A percentile compares a stretch with the other conserved stretches of the same genome.
Evolutionary conservation across 163 green algal species (phyloP).

Genomic region (Chlamydomonas reinhardtii): DNA sequence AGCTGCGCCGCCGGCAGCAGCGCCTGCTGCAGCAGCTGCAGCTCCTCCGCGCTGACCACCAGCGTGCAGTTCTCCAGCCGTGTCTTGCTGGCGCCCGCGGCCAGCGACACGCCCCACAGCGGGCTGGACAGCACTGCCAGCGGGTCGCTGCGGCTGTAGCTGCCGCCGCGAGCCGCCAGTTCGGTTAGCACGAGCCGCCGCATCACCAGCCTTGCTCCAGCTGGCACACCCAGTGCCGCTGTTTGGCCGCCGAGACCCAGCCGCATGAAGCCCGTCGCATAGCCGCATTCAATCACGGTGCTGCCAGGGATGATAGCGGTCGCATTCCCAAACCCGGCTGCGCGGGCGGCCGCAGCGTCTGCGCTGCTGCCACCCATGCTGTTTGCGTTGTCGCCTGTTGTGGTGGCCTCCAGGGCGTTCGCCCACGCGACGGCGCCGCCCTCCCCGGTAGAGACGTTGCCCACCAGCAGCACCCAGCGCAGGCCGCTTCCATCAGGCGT

Average conservation of each 20-base stretch:
- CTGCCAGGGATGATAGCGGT: neutral
- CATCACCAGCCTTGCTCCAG: neutral
- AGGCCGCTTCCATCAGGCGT: neutral
- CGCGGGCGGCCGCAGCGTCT: too few species aligned
- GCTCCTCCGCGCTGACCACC: conserved; percentile 8
- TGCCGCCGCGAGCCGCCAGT: neutral
- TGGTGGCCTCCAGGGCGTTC: neutral
- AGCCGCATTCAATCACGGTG: neutral
- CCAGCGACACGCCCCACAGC: conserved; percentile 25
- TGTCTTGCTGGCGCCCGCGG: neutral
- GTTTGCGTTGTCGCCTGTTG: neutral
- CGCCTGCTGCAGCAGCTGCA: conserved; percentile 5
- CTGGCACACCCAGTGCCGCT: too few species aligned
- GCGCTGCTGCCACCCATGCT: too few species aligned
- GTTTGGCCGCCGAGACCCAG: too few species aligned
- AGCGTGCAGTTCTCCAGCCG: conserved; percentile 4
- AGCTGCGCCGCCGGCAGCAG: neutral
- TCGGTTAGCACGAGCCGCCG: neutral
- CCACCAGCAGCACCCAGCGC: neutral
- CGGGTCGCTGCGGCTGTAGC: neutral
- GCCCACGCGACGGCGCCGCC: neutral
- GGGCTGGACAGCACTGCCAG: conserved; percentile 8
- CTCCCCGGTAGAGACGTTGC: neutral
- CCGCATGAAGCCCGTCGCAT: neutral
- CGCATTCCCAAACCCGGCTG: too few species aligned